These are phyloP conservation scores for Funneliformis geosporum DNA, from an alignment of 192 early-diverging fungal species.

Conservation along the genomic window DNA sequence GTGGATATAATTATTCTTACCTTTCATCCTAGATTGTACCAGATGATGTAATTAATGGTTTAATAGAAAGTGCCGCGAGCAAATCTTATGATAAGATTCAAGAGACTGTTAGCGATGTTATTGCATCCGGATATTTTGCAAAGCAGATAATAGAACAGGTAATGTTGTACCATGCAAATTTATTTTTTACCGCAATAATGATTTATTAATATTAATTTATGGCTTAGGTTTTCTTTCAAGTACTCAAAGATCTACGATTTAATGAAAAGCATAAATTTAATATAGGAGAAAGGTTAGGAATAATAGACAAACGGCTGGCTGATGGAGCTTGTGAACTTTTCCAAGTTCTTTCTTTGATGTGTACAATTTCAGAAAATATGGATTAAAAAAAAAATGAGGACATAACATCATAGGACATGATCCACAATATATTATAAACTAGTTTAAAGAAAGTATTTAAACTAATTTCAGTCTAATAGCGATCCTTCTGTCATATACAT, in stretches of 20 bases:
- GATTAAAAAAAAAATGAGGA: background rate
- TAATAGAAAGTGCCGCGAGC: constrained; percentile 60
- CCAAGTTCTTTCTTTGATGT: constrained; percentile 73
- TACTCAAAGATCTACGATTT: constrained; percentile 63
- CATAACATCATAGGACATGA: too few relatives aligned
- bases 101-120: constrained; percentile 55
- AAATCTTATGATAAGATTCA: constrained; percentile 52
- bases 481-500: too few relatives aligned
- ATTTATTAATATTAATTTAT: background rate
- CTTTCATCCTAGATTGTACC: constrained; percentile 60
- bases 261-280: constrained; percentile 72
- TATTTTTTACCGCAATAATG: background rate
- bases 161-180: background rate
- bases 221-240: constrained; percentile 60
- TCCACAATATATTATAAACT: too few relatives aligned
- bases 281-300: constrained; percentile 66
- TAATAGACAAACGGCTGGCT: constrained; percentile 69
- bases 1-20: background rate
- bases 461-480: too few relatives aligned
- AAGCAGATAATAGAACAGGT: constrained; percentile 74
- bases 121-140: constrained; percentile 75
- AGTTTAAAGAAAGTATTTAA: too few relatives aligned
- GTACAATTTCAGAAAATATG: constrained; percentile 24
- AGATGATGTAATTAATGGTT: constrained; percentile 54
- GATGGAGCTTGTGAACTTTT: constrained; percentile 92